Percentiles rank a stretch among this genome's conserved stretches.
Evolutionary conservation across 495 filamentous ascomycete species (phyloP).

Genomic region (Talaromyces stipitatus): DNA sequence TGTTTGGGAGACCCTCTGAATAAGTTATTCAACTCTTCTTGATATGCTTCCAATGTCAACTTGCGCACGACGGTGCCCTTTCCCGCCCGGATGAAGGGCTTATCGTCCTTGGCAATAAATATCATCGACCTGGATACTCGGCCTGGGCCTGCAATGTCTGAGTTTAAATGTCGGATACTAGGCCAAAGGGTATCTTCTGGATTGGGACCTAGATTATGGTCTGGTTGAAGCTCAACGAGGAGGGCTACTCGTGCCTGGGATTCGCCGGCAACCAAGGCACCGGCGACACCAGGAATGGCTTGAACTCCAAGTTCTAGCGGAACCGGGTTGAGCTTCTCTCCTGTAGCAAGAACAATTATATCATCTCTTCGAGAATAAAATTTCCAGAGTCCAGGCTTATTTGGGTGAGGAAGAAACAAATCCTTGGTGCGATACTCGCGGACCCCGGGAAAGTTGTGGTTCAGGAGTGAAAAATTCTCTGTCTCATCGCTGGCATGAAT

Average conservation of each 20-base stretch:
- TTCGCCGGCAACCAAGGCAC: constrained; percentile 43
- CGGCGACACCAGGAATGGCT: constrained; percentile 34
- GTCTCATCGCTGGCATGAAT: constrained; percentile 11
- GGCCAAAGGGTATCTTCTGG: constrained; percentile 35
- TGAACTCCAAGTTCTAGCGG: constrained; percentile 41
- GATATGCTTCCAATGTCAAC: neutral
- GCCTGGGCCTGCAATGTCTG: constrained; percentile 7
- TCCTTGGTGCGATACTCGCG: constrained; percentile 15
- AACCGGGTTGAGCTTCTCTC: constrained; percentile 56
- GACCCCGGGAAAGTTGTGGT: constrained; percentile 23
- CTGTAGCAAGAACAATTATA: constrained; percentile 55
- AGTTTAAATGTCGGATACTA: constrained; percentile 35
- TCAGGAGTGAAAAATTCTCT: constrained; percentile 16
- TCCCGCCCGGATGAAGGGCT: constrained; percentile 11
- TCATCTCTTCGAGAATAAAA: constrained; percentile 49
- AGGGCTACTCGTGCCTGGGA: constrained; percentile 43
- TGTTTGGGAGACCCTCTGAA: neutral
- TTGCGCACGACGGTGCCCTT: constrained; percentile 17
- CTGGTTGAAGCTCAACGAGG: constrained; percentile 43
- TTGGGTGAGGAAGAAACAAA: constrained; percentile 12
- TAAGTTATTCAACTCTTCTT: neutral
- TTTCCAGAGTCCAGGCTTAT: constrained; percentile 39
- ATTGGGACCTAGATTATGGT: constrained; percentile 38
- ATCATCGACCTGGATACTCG: neutral
- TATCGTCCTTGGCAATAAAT: neutral